These are phyloP conservation scores for Jatropha podagrica DNA, from an alignment of 441 rosid species.

Conservation along the genomic window DNA sequence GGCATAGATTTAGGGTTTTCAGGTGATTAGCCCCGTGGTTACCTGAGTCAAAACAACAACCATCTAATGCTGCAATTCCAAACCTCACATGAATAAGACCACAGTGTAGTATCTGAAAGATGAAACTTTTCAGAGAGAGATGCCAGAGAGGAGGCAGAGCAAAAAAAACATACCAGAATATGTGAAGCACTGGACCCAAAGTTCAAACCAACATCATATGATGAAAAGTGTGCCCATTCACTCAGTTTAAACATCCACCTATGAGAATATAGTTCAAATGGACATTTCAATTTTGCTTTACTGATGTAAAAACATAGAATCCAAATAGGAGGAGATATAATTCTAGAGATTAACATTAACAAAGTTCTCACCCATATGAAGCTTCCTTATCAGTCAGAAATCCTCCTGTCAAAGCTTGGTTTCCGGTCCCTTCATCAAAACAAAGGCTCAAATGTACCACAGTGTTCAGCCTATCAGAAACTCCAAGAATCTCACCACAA, in stretches of 20 bases:
- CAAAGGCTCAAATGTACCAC: slow-evolving; percentile 90
- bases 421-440: slow-evolving; percentile 95
- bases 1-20: not conserved
- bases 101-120: slow-evolving; percentile 1
- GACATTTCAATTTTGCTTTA: slow-evolving; percentile 4
- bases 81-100: slow-evolving; percentile 1
- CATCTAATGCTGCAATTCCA: not conserved
- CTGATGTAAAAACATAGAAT: slow-evolving; percentile 7
- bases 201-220: slow-evolving; percentile 82
- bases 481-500: slow-evolving; percentile 76
- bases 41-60: too few species aligned
- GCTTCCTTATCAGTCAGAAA: slow-evolving; percentile 95
- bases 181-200: slow-evolving; percentile 87
- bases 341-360: slow-evolving; percentile 2
- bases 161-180: slow-evolving; percentile 62
- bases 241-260: slow-evolving; percentile 96
- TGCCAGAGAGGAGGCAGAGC: slow-evolving; percentile 5
- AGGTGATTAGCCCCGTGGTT: not conserved
- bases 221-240: slow-evolving; percentile 90
- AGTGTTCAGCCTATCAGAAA: slow-evolving; percentile 69
- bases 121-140: slow-evolving; percentile 7
- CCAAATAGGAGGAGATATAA: not conserved
- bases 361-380: slow-evolving; percentile 68
- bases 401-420: slow-evolving; percentile 92
- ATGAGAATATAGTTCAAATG: slow-evolving; percentile 16